These are phyloP conservation scores for Boletus vermiculosoides DNA, from an alignment of 768 basidiomycete species.

Conservation along the genomic window DNA sequence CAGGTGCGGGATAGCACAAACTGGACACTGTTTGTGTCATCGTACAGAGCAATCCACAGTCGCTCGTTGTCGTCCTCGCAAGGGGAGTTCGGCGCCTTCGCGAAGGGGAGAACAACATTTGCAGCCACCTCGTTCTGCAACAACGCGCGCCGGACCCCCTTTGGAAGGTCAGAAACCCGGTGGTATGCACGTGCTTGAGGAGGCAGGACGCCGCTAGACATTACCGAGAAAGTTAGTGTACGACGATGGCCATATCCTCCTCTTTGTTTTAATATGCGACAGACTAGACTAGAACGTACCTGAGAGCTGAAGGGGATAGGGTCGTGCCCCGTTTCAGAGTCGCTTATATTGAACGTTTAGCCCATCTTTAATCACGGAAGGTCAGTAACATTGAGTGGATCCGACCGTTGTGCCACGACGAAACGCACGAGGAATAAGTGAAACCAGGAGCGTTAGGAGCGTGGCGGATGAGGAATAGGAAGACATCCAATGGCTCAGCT, in stretches of 20 bases:
- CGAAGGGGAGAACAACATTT: slow-evolving; percentile 43
- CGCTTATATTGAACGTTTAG: too few species aligned
- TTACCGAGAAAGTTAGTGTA: not conserved
- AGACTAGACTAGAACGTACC: not conserved
- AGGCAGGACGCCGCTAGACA: slow-evolving; percentile 5
- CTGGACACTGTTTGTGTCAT: slow-evolving; percentile 13
- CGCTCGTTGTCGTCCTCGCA: not conserved
- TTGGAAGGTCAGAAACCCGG: slow-evolving; percentile 15
- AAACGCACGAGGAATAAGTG: too few species aligned
- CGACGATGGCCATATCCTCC: not conserved
- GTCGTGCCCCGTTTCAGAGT: too few species aligned
- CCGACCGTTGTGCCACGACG: too few species aligned
- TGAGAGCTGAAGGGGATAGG: not conserved
- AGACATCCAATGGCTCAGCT: too few species aligned
- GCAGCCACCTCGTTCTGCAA: slow-evolving; percentile 30
- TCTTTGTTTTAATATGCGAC: not conserved
- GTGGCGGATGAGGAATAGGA: too few species aligned
- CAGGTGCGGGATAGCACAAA: slow-evolving; percentile 10
- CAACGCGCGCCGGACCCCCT: slow-evolving; percentile 32
- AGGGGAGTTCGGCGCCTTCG: slow-evolving; percentile 21
- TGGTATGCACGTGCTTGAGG: slow-evolving; percentile 4
- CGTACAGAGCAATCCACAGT: slow-evolving; percentile 34
- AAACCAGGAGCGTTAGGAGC: too few species aligned
- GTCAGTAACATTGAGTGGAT: too few species aligned
- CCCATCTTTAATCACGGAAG: too few species aligned